Base-by-base conservation (phyloP, 2,329 filamentous ascomycete genomes). In the Aquanectria penicillioides region DNA sequence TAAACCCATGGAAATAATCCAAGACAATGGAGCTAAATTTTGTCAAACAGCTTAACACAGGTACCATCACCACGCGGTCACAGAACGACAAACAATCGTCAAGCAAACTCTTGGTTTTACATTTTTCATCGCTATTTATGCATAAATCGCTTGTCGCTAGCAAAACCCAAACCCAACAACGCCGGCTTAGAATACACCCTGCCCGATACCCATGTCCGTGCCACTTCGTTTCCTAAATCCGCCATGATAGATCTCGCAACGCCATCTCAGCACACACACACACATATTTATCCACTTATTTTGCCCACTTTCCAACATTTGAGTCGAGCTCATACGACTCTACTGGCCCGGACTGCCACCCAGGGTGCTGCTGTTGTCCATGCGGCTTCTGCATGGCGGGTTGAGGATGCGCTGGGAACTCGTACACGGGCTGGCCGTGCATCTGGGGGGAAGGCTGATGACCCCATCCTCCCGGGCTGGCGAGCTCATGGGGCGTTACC, bases 341-440 rank as follows among this genome's bases (percentile, higher is more conserved):
- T 25, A 75, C 69, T 2, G 75, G 76, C 4, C 77, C 77, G 1
- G 76, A 69, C 43, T 77, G 73, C 71, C 73, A 79, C 3, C 69
- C 66, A 41, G 69, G 59, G 1, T 53, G 61, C 17, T 61, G 59
- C 1, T 53, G 61, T 15, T 61, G 56, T n/a, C 64, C 52, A 8
- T 54, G 40, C 3, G 70, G 61, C 6, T 41, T 33, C 20, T 61
- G 15, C 36, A 55, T n/a, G 41, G 59, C 23, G 29, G 57, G 62
- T 5, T 47, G 48, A 25, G 57, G 55, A 47, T 53, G 46, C 4
- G 52, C 53, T 1, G 54, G 57, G 29, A 54, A 62, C 36, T 63
- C 63, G 25, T 65, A 67, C 6, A 60, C 59, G 2, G 56, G 63
- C 4, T 64, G 64, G 7, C 51, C 52, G 28, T 63, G 31, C 12